Conservation (phyloP, 768 basidiomycete genomes). For the Calvatia gigantea region DNA sequence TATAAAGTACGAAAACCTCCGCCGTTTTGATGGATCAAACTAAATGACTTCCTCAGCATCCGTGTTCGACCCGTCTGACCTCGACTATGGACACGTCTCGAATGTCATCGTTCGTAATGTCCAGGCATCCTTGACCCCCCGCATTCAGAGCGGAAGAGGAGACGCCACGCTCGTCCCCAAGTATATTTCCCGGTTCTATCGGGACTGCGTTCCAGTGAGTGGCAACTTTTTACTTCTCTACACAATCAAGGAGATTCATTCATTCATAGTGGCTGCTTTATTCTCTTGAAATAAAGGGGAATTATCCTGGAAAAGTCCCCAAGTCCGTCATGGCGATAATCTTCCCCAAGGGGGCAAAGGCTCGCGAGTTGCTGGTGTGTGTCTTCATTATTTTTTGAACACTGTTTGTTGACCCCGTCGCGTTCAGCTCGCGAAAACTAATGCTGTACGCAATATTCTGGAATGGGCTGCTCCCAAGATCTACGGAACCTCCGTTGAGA, state of each 20-base stretch:
- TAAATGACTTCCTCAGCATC: not conserved
- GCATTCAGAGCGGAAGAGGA: constrained; percentile 8
- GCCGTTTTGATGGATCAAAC: not conserved
- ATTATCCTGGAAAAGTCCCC: constrained; percentile 11
- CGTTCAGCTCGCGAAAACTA: not conserved
- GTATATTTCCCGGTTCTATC: not conserved
- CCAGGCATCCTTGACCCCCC: constrained; percentile 7
- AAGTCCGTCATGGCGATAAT: constrained; percentile 8
- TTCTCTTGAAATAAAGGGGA: constrained; percentile 5
- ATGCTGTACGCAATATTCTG: constrained; percentile 5
- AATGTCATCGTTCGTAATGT: constrained; percentile 11
- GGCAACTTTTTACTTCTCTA: not conserved
- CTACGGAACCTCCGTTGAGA: constrained; percentile 6
- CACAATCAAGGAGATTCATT: not conserved
- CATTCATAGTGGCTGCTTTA: constrained; percentile 3
- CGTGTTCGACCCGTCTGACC: constrained; percentile 9
- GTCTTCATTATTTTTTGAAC: not conserved
- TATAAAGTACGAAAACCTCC: not conserved
- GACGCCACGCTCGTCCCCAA: constrained; percentile 4
- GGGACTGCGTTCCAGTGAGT: constrained; percentile 7
- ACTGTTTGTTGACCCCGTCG: not conserved
- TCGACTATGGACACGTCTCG: constrained; percentile 9
- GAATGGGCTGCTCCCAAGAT: constrained; percentile 13
- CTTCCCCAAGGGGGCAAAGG: constrained; percentile 6
- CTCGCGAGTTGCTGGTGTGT: constrained; percentile 6